Conservation (phyloP, 2,329 filamentous ascomycete genomes). For the Didymella arachidicola region DNA sequence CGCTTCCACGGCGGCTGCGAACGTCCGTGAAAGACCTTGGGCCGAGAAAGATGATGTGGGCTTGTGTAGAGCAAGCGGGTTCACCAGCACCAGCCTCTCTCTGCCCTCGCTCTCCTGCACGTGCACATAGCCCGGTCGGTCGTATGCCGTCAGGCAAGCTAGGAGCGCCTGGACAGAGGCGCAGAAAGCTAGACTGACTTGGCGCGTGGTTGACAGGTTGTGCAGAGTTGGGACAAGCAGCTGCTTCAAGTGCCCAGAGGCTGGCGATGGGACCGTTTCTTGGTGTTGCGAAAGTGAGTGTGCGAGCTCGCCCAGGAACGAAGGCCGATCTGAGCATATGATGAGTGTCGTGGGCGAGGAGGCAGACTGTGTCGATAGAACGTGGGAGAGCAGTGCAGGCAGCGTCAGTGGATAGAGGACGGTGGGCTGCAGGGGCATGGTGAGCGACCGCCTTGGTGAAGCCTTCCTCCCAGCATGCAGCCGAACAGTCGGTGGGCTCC, state of each 20-base stretch:
- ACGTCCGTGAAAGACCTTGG: constrained; percentile 71
- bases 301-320: constrained; percentile 69
- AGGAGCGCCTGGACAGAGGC: constrained; percentile 79
- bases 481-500: no score
- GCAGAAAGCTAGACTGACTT: constrained; percentile 74
- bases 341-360: constrained; percentile 72
- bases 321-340: constrained; percentile 70
- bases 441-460: background rate
- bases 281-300: constrained; percentile 54
- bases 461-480: constrained; percentile 1
- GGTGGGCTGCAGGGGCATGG: constrained; percentile 39
- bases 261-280: constrained; percentile 1
- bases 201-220: constrained; percentile 71
- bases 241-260: constrained; percentile 21
- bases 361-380: constrained; percentile 60
- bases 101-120: constrained; percentile 16
- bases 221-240: constrained; percentile 72
- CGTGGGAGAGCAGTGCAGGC: constrained; percentile 66
- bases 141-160: constrained; percentile 70
- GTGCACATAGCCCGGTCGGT: constrained; percentile 20
- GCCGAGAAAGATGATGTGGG: constrained; percentile 77
- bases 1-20: constrained; percentile 69
- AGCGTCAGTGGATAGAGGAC: constrained; percentile 53
- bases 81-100: constrained; percentile 66
- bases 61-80: constrained; percentile 70